phyloP scores from a whole-genome alignment of 75 land plant genomes.

The Cunninghamia lanceolata region DNA sequence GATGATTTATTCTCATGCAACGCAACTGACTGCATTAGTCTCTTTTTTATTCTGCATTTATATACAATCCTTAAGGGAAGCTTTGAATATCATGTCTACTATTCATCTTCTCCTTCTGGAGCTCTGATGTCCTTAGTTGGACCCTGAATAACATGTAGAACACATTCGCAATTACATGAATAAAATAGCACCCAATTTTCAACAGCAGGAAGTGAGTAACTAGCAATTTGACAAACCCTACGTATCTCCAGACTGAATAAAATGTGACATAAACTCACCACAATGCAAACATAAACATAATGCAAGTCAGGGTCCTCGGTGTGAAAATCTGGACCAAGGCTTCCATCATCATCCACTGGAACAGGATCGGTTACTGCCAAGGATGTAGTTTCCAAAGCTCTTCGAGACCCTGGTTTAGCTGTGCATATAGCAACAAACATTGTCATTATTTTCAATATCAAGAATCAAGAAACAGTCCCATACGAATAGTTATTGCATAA shows the following conservation, averaged over 20 bases:
- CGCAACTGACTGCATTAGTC: not conserved
- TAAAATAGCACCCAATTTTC: not conserved
- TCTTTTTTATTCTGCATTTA: not conserved
- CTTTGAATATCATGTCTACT: not conserved
- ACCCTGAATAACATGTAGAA: not conserved
- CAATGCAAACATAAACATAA: constrained; percentile 80
- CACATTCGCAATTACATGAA: not conserved
- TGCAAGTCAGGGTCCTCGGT: constrained; percentile 71
- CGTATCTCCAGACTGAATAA: not conserved
- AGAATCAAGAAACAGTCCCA: not conserved
- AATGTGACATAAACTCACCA: constrained; percentile 49
- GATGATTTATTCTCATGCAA: not conserved
- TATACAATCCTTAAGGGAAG: not conserved
- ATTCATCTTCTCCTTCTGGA: not conserved
- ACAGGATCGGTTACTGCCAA: constrained; percentile 59
- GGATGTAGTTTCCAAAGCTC: constrained; percentile 22
- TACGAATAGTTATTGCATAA: too few relatives aligned
- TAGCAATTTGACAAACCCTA: not conserved
- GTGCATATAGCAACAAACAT: constrained; percentile 22
- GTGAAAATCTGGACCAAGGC: constrained; percentile 27
- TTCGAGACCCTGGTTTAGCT: constrained; percentile 60
- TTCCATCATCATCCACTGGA: constrained; percentile 55
- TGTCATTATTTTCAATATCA: not conserved
- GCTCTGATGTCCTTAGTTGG: not conserved
- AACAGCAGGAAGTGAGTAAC: not conserved